Base-by-base conservation (phyloP, 805 yeast species). In the Candida palmyrensis region DNA sequence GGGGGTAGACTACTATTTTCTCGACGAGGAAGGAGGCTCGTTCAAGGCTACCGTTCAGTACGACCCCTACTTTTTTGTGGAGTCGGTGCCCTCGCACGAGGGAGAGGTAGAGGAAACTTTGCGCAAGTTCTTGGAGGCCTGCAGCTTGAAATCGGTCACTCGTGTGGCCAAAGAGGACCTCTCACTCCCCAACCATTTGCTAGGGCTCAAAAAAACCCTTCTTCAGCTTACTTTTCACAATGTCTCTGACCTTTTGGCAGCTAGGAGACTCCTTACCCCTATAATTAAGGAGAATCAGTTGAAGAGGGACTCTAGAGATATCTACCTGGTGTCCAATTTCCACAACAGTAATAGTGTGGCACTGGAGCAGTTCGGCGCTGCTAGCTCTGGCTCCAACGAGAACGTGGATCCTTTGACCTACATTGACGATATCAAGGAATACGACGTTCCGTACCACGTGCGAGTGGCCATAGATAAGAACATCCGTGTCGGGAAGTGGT, bases 361-460 rank as follows among this genome's bases (percentile, higher is more conserved):
- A n/a, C n/a, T n/a, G n/a, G n/a, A n/a, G n/a, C n/a, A n/a, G n/a
- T n/a, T n/a, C n/a, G n/a, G n/a, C n/a, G n/a, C n/a, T n/a, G n/a
- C n/a, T n/a, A 25, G 8, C n/a, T 7, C n/a, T 12, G 14, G 14
- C 13, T 8, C n/a, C 14, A 12, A 10, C 27, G 32, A 45, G 35
- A 59, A 43, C 35, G 48, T 51, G 6, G 84, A 79, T 40, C 82
- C 89, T 3, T 66, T 79, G 2, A 77, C 77, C 22, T 68, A 68
- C 30, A 74, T 92, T 11, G 79, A 78, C 35, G 97, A 90, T 47
- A 73, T 92, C 20, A 69, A 90, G 44, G 99, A 92, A 55, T 88
- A 85, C 45, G 99, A 92, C 53, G 97, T 92, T 3, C 98, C 98
- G 0, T 92, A 85, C 49, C 96, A 89, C 52, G 96, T 89, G 2